These are phyloP conservation scores for Acanthochlamys bracteata DNA, from an alignment of 106 monocot genomes.

Conservation along the genomic window DNA sequence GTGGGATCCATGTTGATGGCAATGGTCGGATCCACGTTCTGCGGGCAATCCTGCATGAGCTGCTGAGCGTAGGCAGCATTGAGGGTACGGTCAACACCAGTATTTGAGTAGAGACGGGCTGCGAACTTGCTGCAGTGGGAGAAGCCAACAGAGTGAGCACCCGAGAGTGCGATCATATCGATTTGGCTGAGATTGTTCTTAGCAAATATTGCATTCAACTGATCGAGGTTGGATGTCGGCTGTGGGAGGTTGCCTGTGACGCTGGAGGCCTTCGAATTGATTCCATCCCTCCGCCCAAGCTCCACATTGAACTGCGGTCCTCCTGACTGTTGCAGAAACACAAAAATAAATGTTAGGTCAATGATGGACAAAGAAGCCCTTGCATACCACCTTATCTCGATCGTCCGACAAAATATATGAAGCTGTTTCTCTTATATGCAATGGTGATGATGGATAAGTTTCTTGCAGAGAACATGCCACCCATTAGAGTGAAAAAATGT, in stretches of 20 bases:
- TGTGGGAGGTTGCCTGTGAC: constrained; percentile 24
- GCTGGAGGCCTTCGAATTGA: constrained; percentile 6
- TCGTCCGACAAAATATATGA: neutral
- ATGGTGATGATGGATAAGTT: too few relatives aligned
- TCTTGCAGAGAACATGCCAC: too few relatives aligned
- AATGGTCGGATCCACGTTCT: constrained; percentile 20
- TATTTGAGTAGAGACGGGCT: constrained; percentile 20
- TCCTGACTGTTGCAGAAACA: constrained; percentile 5
- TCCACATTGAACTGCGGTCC: constrained; percentile 26
- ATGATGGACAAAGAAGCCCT: neutral
- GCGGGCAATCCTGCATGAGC: constrained; percentile 26
- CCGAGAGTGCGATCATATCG: constrained; percentile 54
- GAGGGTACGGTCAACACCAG: constrained; percentile 21
- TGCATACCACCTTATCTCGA: neutral
- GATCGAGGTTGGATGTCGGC: constrained; percentile 17
- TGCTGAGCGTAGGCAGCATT: constrained; percentile 20
- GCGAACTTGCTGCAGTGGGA: constrained; percentile 41
- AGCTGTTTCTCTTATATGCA: too few relatives aligned
- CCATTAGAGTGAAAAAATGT: neutral
- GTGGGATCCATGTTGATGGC: constrained; percentile 17
- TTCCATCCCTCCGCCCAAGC: constrained; percentile 39
- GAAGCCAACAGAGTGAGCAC: constrained; percentile 51
- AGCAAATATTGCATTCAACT: constrained; percentile 26
- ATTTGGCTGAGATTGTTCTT: constrained; percentile 25
- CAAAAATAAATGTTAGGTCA: neutral